These are phyloP conservation scores for Carex pumila DNA, from an alignment of 176 grass and related monocot genomes.

Conservation along the genomic window DNA sequence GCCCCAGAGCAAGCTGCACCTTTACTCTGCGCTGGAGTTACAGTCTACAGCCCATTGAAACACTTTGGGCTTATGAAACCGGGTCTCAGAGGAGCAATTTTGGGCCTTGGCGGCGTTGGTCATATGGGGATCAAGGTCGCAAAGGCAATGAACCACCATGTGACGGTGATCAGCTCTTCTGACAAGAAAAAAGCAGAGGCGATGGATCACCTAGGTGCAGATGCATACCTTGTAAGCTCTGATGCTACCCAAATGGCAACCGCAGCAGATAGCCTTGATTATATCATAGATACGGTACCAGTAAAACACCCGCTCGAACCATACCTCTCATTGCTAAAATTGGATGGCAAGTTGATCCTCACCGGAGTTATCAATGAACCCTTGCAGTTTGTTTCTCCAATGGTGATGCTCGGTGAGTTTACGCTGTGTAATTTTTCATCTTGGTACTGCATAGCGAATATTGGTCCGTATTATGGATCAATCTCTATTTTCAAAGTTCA, in stretches of 20 bases:
- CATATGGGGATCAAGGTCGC: constrained; percentile 96
- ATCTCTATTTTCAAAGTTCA: too few species aligned
- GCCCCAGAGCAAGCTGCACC: constrained; percentile 83
- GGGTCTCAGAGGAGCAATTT: constrained; percentile 57
- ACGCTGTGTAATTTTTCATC: neutral
- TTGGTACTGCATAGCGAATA: neutral
- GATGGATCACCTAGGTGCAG: constrained; percentile 76
- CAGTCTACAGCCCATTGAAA: constrained; percentile 93
- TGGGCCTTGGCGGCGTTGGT: constrained; percentile 86
- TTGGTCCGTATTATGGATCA: too few species aligned
- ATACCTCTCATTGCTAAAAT: constrained; percentile 67
- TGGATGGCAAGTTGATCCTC: constrained; percentile 72
- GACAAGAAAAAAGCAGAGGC: constrained; percentile 68
- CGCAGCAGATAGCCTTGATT: constrained; percentile 56
- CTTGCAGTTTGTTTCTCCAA: constrained; percentile 64
- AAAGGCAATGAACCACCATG: constrained; percentile 90
- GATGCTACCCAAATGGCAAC: constrained; percentile 47
- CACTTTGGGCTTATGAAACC: constrained; percentile 55
- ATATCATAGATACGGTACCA: constrained; percentile 95
- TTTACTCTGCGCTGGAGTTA: constrained; percentile 82
- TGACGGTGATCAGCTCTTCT: constrained; percentile 94
- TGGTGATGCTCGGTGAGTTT: constrained; percentile 70
- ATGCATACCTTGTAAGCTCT: constrained; percentile 80
- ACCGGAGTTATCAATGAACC: constrained; percentile 84
- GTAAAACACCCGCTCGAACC: constrained; percentile 73